Evolutionary conservation across 1,284 basidiomycete genomes (phyloP).

Genomic region (Cystobasidiaceae sp.): DNA sequence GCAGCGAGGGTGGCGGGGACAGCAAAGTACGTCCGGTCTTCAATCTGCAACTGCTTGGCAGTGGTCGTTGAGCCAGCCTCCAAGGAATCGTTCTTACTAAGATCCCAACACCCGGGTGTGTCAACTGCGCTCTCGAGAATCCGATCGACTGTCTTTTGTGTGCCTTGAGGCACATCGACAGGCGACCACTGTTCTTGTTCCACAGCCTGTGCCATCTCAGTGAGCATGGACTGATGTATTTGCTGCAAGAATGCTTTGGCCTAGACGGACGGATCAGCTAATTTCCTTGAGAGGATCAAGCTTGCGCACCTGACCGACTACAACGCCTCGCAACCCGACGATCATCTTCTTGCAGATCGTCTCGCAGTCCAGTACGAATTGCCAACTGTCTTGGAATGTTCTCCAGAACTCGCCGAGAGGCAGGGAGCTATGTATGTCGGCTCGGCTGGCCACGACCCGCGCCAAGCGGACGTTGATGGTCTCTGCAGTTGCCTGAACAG

Average conservation of each 20-base stretch:
- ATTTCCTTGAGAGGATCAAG: slow-evolving; percentile 6
- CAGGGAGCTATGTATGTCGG: slow-evolving; percentile 70
- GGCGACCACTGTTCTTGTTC: slow-evolving; percentile 87
- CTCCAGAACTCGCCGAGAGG: slow-evolving; percentile 68
- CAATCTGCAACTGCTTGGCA: slow-evolving; percentile 73
- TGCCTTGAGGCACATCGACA: slow-evolving; percentile 61
- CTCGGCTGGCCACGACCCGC: slow-evolving; percentile 67
- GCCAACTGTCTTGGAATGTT: slow-evolving; percentile 79
- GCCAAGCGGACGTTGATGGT: slow-evolving; percentile 74
- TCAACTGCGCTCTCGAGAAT: slow-evolving; percentile 75
- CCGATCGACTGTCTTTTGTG: slow-evolving; percentile 67
- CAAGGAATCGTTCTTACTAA: not conserved
- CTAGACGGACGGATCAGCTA: slow-evolving; percentile 49
- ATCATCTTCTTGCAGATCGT: slow-evolving; percentile 82
- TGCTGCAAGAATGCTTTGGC: slow-evolving; percentile 78
- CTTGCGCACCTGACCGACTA: slow-evolving; percentile 64
- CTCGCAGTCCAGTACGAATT: slow-evolving; percentile 82
- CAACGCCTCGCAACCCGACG: slow-evolving; percentile 75
- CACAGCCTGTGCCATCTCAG: slow-evolving; percentile 77
- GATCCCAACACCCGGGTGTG: slow-evolving; percentile 60
- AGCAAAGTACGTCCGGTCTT: slow-evolving; percentile 73
- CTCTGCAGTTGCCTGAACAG: slow-evolving; percentile 72
- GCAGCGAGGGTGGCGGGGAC: slow-evolving; percentile 80
- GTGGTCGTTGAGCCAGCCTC: slow-evolving; percentile 40
- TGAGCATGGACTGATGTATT: slow-evolving; percentile 79